phyloP scores from a whole-genome alignment of 2,329 filamentous ascomycete species.

The Diaporthe amygdali region DNA sequence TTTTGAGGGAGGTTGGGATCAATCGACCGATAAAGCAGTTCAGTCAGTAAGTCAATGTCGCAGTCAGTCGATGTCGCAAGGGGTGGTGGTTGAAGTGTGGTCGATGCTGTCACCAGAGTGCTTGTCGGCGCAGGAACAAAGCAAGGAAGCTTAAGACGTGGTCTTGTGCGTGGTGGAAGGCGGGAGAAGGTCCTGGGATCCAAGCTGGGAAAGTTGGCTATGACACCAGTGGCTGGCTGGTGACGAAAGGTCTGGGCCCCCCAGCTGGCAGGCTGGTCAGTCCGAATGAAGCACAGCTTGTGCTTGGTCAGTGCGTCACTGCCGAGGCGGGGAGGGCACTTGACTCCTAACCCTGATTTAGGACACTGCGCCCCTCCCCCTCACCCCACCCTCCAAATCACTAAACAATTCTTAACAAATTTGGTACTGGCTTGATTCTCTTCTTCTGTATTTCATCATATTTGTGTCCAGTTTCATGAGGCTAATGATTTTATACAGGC shows the following conservation, averaged over 20 bases:
- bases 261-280: too few species aligned
- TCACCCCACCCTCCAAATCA: neutral
- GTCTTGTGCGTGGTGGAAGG: slow-evolving; percentile 1
- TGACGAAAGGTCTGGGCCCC: slow-evolving; percentile 18
- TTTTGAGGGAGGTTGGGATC: slow-evolving; percentile 39
- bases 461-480: too few species aligned
- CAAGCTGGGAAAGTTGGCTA: slow-evolving; percentile 22
- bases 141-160: slow-evolving; percentile 10
- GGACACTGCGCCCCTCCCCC: neutral
- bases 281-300: neutral
- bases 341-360: neutral
- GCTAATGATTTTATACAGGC: too few species aligned
- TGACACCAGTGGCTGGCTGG: slow-evolving; percentile 22
- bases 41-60: neutral
- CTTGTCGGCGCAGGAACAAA: neutral
- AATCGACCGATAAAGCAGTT: neutral
- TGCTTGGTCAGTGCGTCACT: slow-evolving; percentile 21
- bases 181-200: neutral
- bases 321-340: neutral
- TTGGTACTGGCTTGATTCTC: neutral
- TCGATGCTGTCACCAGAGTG: neutral
- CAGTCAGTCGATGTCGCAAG: neutral
- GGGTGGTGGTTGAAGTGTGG: neutral
- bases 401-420: neutral
- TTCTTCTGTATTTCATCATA: too few species aligned